phyloP scores from a whole-genome alignment of 768 basidiomycete genomes.

The Boletellus sp. region DNA sequence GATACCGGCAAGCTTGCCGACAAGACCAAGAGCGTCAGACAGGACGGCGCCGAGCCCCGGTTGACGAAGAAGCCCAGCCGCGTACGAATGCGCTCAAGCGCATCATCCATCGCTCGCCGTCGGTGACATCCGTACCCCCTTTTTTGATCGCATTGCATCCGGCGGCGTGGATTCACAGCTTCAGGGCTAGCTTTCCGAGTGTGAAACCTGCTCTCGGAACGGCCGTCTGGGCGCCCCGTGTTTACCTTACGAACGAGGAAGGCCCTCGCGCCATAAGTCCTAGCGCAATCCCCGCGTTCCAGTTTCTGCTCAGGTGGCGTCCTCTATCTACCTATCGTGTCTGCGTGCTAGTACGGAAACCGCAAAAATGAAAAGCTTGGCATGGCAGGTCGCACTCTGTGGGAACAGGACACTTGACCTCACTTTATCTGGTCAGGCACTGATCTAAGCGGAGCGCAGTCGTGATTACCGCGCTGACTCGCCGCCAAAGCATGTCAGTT shows the following conservation, averaged over 20 bases:
- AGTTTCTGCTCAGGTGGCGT: conserved; percentile 4
- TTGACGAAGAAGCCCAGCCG: conserved; percentile 27
- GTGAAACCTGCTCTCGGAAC: conserved; percentile 4
- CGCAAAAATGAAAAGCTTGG: conserved; percentile 26
- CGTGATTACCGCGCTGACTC: conserved; percentile 23
- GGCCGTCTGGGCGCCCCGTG: not conserved
- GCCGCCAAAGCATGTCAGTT: conserved; percentile 24
- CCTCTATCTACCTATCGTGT: conserved; percentile 19
- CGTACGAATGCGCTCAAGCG: conserved; percentile 20
- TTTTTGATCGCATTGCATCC: conserved; percentile 2
- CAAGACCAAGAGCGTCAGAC: conserved; percentile 19
- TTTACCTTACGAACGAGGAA: not conserved
- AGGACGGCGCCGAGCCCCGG: conserved; percentile 25
- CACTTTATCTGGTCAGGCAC: conserved; percentile 30
- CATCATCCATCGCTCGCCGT: conserved; percentile 24
- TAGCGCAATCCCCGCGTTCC: conserved; percentile 4
- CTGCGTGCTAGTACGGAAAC: conserved; percentile 9
- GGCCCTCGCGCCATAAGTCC: not conserved
- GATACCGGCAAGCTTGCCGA: conserved; percentile 30
- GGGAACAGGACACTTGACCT: conserved; percentile 20
- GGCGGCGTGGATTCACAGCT: conserved; percentile 6
- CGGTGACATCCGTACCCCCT: conserved; percentile 20
- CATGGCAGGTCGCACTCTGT: conserved; percentile 8
- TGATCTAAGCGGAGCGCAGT: conserved; percentile 20
- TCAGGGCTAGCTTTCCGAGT: conserved; percentile 18